phyloP scores from a whole-genome alignment of 139 green algal genomes.

The Micromonas commoda region DNA sequence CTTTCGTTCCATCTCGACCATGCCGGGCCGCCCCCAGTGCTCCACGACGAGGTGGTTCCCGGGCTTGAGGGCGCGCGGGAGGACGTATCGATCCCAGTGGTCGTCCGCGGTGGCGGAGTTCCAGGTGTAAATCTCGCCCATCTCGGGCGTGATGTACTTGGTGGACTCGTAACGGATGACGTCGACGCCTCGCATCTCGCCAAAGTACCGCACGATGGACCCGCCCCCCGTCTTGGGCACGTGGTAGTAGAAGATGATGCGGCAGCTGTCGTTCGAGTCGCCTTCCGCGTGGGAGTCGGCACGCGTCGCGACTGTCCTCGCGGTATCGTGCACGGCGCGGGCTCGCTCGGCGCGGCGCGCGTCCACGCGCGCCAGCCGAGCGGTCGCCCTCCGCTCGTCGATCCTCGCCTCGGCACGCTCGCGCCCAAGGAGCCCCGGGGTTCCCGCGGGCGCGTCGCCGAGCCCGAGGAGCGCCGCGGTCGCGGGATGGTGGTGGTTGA shows the following conservation, averaged over 20 bases:
- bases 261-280: neutral
- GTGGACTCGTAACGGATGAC: neutral
- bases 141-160: neutral
- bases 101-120: too few species aligned
- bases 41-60: neutral
- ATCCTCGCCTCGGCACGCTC: too few species aligned
- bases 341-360: too few species aligned
- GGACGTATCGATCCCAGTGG: slow-evolving; percentile 1
- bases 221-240: neutral
- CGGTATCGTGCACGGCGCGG: too few species aligned
- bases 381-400: too few species aligned
- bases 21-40: neutral
- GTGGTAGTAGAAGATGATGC: slow-evolving; percentile 10
- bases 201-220: neutral
- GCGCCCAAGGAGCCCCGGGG: too few species aligned
- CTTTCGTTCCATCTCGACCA: neutral
- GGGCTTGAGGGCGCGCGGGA: neutral
- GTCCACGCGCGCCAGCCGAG: too few species aligned
- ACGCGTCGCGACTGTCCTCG: too few species aligned
- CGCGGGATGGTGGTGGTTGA: too few species aligned
- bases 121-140: too few species aligned
- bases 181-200: neutral
- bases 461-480: too few species aligned
- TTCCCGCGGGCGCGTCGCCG: too few species aligned
- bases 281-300: neutral